A percentile compares a stretch with the other conserved stretches of the same genome.
Conservation (phyloP, 768 basidiomycete genomes). For the Tricholoma saponaceum region DNA sequence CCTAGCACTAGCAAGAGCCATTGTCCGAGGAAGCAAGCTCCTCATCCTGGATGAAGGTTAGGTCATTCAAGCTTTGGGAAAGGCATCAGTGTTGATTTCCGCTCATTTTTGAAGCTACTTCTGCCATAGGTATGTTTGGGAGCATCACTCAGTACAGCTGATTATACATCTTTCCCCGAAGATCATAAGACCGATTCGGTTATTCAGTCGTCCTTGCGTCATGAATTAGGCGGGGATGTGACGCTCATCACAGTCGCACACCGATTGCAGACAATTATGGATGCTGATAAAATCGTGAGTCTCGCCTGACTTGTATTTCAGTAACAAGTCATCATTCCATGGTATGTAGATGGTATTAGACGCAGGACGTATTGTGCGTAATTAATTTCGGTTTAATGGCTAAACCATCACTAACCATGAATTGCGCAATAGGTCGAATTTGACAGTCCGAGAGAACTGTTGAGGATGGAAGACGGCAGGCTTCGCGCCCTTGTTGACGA, state of each 20-base stretch:
- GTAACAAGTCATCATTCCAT: neutral
- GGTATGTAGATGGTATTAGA: constrained; percentile 45
- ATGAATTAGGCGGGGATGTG: constrained; percentile 56
- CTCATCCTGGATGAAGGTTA: constrained; percentile 62
- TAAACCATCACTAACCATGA: neutral
- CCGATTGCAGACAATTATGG: constrained; percentile 63
- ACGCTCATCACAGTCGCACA: constrained; percentile 70
- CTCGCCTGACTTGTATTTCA: neutral
- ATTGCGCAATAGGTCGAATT: constrained; percentile 39
- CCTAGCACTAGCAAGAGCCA: constrained; percentile 60
- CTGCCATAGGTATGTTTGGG: constrained; percentile 38
- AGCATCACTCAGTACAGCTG: neutral
- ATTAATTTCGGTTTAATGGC: constrained; percentile 11
- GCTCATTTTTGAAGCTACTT: constrained; percentile 35
- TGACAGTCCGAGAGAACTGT: constrained; percentile 46
- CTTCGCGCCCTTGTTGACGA: constrained; percentile 55
- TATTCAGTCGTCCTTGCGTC: constrained; percentile 66
- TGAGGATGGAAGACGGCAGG: constrained; percentile 47
- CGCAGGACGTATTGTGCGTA: constrained; percentile 45
- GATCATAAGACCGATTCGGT: constrained; percentile 64
- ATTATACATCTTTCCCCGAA: constrained; percentile 7
- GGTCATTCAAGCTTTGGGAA: constrained; percentile 19
- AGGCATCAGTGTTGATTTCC: constrained; percentile 29
- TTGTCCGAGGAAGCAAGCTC: constrained; percentile 54
- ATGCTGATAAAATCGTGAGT: constrained; percentile 54